phyloP scores from a whole-genome alignment of 176 grass and related monocot species.

The Cocos nucifera region DNA sequence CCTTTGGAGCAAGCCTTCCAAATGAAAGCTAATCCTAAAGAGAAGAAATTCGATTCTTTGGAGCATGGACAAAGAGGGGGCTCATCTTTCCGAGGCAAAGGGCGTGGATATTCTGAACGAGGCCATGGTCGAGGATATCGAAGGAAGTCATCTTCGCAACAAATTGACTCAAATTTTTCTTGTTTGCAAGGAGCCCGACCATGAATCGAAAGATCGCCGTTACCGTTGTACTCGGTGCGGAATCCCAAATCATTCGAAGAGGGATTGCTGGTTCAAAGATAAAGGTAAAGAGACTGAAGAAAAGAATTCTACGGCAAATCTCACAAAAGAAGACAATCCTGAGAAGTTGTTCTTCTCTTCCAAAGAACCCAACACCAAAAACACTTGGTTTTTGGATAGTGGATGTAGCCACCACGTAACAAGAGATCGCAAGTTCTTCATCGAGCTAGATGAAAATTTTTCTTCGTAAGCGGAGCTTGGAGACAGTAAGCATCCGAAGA shows the following conservation, averaged over 20 bases:
- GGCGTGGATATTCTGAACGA: too few species aligned
- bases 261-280: background rate
- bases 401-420: conserved; percentile 12
- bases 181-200: background rate
- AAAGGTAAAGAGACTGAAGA: background rate
- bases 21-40: background rate
- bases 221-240: too few species aligned
- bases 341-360: background rate
- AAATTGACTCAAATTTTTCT: background rate
- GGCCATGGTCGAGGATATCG: background rate
- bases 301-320: background rate
- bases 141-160: background rate
- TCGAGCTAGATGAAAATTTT: background rate
- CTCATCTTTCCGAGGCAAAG: too few species aligned
- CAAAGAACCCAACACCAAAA: background rate
- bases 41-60: too few species aligned
- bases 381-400: conserved; percentile 14
- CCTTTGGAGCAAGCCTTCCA: background rate
- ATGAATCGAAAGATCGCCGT: background rate
- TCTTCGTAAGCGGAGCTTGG: background rate
- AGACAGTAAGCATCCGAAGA: background rate
- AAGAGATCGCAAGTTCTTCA: background rate
- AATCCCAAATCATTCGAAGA: too few species aligned
- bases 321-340: background rate
- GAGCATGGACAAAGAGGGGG: too few species aligned